phyloP scores from a whole-genome alignment of 139 green algal genomes.

The Chlamydomonas sp. region DNA sequence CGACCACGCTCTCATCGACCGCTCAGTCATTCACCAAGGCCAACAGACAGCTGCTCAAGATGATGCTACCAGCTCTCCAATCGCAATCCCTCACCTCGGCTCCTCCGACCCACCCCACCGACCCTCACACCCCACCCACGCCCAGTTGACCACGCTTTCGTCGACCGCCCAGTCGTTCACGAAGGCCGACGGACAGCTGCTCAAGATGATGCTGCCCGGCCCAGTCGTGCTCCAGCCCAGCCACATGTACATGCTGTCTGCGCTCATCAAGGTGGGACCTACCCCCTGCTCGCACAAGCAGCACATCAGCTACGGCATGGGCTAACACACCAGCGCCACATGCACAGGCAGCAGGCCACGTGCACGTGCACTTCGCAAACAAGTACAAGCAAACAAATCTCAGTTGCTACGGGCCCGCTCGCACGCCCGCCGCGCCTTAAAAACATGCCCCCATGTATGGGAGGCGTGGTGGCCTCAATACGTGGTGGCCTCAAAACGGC shows the following conservation, averaged over 20 bases:
- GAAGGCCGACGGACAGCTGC: slow-evolving; percentile 46
- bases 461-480: too few species aligned
- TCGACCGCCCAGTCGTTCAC: slow-evolving; percentile 55
- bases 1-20: slow-evolving; percentile 25
- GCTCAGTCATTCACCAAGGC: slow-evolving; percentile 58
- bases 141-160: slow-evolving; percentile 29
- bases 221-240: slow-evolving; percentile 19
- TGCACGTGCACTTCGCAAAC: too few species aligned
- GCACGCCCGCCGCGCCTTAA: too few species aligned
- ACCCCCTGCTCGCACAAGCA: too few species aligned
- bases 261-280: slow-evolving; percentile 65
- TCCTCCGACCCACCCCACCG: not conserved
- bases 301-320: too few species aligned
- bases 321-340: too few species aligned
- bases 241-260: slow-evolving; percentile 58
- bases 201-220: slow-evolving; percentile 40
- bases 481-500: too few species aligned
- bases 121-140: not conserved
- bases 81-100: not conserved
- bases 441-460: too few species aligned
- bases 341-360: too few species aligned
- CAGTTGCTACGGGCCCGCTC: too few species aligned
- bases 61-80: too few species aligned
- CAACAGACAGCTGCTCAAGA: slow-evolving; percentile 39
- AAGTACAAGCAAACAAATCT: too few species aligned